Evolutionary conservation across 805 yeast species (phyloP), one percentile per base, ranked within the genome.

Genomic region (Yarrowia divulgata): DNA sequence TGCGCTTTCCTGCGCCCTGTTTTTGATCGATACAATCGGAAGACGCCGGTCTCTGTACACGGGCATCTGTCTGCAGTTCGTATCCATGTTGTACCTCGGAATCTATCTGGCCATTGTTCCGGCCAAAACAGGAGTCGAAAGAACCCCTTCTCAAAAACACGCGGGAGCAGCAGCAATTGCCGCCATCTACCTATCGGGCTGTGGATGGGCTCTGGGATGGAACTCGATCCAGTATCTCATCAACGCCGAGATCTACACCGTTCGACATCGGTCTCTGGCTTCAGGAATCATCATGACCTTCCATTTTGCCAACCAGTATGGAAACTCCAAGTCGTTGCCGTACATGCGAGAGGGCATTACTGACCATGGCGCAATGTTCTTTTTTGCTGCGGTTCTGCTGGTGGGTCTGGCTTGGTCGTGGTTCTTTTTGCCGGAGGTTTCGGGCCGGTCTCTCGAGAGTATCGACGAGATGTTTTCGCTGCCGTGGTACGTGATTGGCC

Each of bases 281-380:
- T 48, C 52, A 1, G 52, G 52, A 2, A 48, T 48, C 12, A 48
- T 48, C 35, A 48, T 48, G 52, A 29, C 35, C 14, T 48, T 48
- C 37, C 52, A 48, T 35, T 48, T 48, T 48, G 52, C 52, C 34
- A 48, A 48, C 37, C 52, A 48, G 52, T 46, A 46, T n/a, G 50
- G 50, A 10, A 46, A 46, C 50, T 46, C 50, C 12, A 46, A 46
- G 34, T 12, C 52, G 1, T 37, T 48, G 6, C 52, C 52, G 18
- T 48, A 48, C 52, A 48, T 48, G 52, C n/a, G 52, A 48, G 52
- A 29, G 5, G 52, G 52, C 0, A 48, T 48, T 18, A 48, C 52
- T 4, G 52, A 48, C 12, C 52, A 48, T 3, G 52, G 52, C 8
- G 16, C 18, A 18, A 48, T 48, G 52, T 48, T 48, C 12, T 48